Base-by-base conservation (phyloP, 768 basidiomycete species). In the Naganishia kalamii region DNA sequence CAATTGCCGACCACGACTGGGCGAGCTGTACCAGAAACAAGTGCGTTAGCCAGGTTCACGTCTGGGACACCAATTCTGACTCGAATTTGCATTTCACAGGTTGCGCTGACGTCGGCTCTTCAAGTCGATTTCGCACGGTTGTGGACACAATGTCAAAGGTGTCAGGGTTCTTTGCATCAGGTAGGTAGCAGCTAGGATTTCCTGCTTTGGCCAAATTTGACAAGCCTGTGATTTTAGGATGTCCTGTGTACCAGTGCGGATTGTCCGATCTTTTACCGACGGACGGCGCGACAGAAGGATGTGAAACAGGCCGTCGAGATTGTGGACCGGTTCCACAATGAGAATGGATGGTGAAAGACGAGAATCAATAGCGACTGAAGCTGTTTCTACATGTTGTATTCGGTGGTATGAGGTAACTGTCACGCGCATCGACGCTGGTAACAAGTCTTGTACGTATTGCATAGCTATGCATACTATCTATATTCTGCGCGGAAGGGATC, bases 71-170 rank as follows among this genome's bases (percentile, higher is more conserved):
- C 37, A n/a, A 8, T 7, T 41, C 30, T 29, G 48, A 51, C 23
- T 44, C 47, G 30, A 25, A 65, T 17, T 23, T 44, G 60, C 25
- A 60, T 13, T 33, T 21, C 40, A 3, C 65, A 82, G 79, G 79
- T 85, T 33, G 65, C 82, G 5, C 80, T 80, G 6, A 85, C 89
- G 0, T 92, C 93, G 0, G 84, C 85, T 23, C 81, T 87, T 48
- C 91, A 99, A 81, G 87, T 93, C 7, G 86, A 89, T 50, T 98
- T 96, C 77, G 89, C 94, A 21, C 85, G 93, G 52, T 77, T 99
- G 25, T 99, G 96, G 96, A 98, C 96, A 1, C 94, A 98, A 74
- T 99, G 96, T 71, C 96, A 99, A 74, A 85, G 96, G 27, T 99
- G 96, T 81, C 96, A 99, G 75, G 96, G 96, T 15, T 99, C 96